These are phyloP conservation scores for Arctostaphylos glauca DNA, from an alignment of 148 eudicot genomes.

Conservation along the genomic window DNA sequence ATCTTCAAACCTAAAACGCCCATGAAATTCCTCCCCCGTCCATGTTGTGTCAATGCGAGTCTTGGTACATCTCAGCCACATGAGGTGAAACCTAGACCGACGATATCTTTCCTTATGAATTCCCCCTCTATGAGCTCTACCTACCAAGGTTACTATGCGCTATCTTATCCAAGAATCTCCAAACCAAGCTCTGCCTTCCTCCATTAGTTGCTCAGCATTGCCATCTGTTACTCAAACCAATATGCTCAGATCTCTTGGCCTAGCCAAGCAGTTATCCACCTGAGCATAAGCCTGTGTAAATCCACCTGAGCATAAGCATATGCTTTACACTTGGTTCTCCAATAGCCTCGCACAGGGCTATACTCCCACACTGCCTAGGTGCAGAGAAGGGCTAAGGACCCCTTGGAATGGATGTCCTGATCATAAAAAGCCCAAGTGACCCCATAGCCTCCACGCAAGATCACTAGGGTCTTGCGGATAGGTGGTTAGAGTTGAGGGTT, in stretches of 20 bases:
- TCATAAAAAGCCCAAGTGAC: not conserved
- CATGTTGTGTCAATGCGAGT: not conserved
- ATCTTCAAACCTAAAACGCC: not conserved
- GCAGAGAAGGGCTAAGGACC: not conserved
- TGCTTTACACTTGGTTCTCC: constrained; percentile 6
- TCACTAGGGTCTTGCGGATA: not conserved
- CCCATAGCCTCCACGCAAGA: not conserved
- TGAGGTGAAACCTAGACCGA: not conserved
- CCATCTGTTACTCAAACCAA: not conserved
- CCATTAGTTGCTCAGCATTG: not conserved
- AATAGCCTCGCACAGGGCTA: not conserved
- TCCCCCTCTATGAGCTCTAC: not conserved
- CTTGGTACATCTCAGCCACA: not conserved
- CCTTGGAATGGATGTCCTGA: not conserved
- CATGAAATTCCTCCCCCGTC: not conserved
- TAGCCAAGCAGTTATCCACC: not conserved
- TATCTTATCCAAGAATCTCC: not conserved
- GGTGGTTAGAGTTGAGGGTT: not conserved
- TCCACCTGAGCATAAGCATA: not conserved
- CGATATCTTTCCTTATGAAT: not conserved
- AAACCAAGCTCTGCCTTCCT: not conserved
- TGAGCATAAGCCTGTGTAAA: not conserved
- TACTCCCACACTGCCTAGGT: not conserved
- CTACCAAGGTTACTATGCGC: no score
- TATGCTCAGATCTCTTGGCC: not conserved